A percentile compares a stretch with the other conserved stretches of the same genome.
These are phyloP conservation scores for Schwanniomyces polymorphus DNA, from an alignment of 805 yeast genomes.

Conservation along the genomic window DNA sequence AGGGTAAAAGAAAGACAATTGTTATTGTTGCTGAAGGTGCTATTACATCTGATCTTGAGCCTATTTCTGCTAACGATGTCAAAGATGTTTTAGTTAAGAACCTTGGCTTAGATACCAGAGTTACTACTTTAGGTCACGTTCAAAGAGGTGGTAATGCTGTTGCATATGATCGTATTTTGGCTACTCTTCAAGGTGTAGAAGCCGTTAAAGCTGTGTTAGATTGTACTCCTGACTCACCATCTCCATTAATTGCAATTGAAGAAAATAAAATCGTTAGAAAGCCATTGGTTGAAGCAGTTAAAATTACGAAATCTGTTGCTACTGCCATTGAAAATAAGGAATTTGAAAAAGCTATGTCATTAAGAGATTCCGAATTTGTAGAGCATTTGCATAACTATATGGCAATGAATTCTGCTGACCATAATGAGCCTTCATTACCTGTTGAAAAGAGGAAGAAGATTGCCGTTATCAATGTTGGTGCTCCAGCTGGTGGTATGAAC, in stretches of 20 bases:
- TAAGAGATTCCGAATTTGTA: constrained; percentile 85
- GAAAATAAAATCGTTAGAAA: constrained; percentile 86
- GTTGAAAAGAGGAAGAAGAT: constrained; percentile 62
- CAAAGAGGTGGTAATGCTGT: constrained; percentile 99
- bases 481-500: constrained; percentile 96
- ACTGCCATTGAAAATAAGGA: constrained; percentile 76
- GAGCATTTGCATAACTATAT: constrained; percentile 76
- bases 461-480: constrained; percentile 91
- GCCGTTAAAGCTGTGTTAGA: constrained; percentile 93
- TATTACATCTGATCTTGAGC: constrained; percentile 73
- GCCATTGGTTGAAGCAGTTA: constrained; percentile 88
- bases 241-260: constrained; percentile 88
- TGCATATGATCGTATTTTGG: constrained; percentile 87
- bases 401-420: constrained; percentile 67
- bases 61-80: constrained; percentile 79
- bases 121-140: constrained; percentile 95
- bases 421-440: constrained; percentile 61
- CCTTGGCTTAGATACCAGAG: constrained; percentile 89
- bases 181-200: constrained; percentile 96
- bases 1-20: constrained; percentile 91
- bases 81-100: constrained; percentile 72
- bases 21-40: constrained; percentile 99
- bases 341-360: constrained; percentile 81
- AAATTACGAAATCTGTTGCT: constrained; percentile 86
- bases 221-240: constrained; percentile 85